phyloP scores from a whole-genome alignment of 352 stramenopile species.

The Pythium aquatile region DNA sequence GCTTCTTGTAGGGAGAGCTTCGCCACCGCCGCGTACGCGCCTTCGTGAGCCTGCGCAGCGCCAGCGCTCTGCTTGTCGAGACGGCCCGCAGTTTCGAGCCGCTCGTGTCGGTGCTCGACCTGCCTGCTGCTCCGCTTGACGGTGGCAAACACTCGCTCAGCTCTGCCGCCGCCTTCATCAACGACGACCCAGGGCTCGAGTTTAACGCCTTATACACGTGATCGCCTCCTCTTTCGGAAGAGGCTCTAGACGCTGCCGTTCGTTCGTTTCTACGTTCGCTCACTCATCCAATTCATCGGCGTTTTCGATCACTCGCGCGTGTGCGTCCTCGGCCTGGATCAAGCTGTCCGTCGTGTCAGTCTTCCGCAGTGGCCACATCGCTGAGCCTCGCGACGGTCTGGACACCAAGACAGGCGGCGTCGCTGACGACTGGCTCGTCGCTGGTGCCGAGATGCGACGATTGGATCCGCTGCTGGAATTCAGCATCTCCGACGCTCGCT shows the following conservation, averaged over 20 bases:
- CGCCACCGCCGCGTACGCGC: conserved; percentile 47
- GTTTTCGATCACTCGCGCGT: conserved; percentile 17
- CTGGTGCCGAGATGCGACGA: conserved; percentile 17
- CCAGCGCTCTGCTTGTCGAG: conserved; percentile 36
- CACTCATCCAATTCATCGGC: conserved; percentile 19
- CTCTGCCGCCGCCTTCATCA: background rate
- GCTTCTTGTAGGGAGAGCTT: conserved; percentile 44
- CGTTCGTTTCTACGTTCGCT: background rate
- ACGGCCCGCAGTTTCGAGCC: conserved; percentile 50
- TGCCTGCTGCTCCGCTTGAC: conserved; percentile 17
- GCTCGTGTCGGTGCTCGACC: conserved; percentile 41
- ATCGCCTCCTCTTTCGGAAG: background rate
- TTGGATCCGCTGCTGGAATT: background rate
- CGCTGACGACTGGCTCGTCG: background rate
- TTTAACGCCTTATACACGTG: conserved; percentile 66
- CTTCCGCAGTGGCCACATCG: conserved; percentile 7
- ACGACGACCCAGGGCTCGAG: conserved; percentile 15
- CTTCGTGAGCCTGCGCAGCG: conserved; percentile 55
- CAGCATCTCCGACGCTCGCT: conserved; percentile 15
- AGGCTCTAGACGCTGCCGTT: no score
- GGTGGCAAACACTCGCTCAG: conserved; percentile 27
- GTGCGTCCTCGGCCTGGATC: conserved; percentile 13
- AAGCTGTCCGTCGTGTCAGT: conserved; percentile 17
- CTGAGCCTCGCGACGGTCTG: conserved; percentile 5
- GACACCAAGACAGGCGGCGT: background rate